Evolutionary conservation across 1,284 basidiomycete species (phyloP).

Genomic region (Lentinula novae-zelandiae): DNA sequence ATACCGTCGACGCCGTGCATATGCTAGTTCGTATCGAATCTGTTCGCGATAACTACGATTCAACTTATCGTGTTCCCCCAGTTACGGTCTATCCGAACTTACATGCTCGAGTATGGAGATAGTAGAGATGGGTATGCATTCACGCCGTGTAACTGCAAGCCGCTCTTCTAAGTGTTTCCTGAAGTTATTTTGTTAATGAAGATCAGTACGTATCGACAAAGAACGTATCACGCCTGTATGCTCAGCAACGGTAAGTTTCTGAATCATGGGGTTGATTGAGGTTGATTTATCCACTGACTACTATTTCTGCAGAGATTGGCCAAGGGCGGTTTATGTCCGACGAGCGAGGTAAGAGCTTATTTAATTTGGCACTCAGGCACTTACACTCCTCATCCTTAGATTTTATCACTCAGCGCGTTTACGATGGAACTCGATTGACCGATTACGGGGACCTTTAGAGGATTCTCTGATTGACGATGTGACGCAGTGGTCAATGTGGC

Average conservation of each 20-base stretch:
- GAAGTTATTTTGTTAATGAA: constrained; percentile 56
- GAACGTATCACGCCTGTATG: constrained; percentile 60
- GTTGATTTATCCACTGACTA: not conserved
- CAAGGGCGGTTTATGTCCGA: constrained; percentile 61
- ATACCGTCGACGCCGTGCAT: constrained; percentile 84
- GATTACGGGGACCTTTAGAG: constrained; percentile 67
- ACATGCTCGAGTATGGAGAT: constrained; percentile 68
- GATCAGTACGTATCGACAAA: constrained; percentile 61
- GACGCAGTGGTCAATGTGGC: constrained; percentile 82
- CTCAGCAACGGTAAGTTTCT: constrained; percentile 49
- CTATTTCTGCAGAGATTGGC: constrained; percentile 41
- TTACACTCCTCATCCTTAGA: constrained; percentile 28
- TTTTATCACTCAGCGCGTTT: constrained; percentile 66
- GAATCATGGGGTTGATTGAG: not conserved
- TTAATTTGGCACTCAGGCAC: not conserved
- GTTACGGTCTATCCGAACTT: constrained; percentile 64
- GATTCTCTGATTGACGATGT: constrained; percentile 79
- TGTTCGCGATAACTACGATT: not conserved
- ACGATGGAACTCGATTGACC: constrained; percentile 70
- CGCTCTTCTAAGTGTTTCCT: constrained; percentile 1
- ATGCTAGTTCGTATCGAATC: constrained; percentile 45
- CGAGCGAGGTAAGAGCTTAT: constrained; percentile 46
- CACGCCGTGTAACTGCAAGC: not conserved
- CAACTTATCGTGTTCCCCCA: constrained; percentile 21
- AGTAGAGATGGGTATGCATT: constrained; percentile 52